Evolutionary conservation across 179 eudicot genomes (phyloP).

Genomic region (Vitellaria paradoxa): DNA sequence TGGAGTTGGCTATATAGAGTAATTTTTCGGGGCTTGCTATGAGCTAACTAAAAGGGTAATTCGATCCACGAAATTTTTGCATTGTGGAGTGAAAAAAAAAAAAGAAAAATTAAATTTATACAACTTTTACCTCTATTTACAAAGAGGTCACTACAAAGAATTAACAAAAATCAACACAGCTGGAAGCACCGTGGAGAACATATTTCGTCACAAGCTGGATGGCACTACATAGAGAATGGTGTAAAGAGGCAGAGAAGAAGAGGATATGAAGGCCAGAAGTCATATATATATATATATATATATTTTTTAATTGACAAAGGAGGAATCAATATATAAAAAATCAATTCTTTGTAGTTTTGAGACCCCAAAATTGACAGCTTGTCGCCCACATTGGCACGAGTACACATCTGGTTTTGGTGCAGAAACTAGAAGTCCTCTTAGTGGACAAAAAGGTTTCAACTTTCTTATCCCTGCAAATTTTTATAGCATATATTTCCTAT

Average conservation of each 20-base stretch:
- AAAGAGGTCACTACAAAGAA: background rate
- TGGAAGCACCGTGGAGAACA: background rate
- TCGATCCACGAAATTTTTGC: too few relatives aligned
- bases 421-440: too few relatives aligned
- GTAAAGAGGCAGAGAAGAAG: background rate
- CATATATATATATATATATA: background rate
- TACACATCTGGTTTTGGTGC: too few relatives aligned
- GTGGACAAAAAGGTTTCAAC: too few relatives aligned
- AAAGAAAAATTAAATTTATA: too few relatives aligned
- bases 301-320: conserved; percentile 2
- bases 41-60: too few relatives aligned
- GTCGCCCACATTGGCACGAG: background rate
- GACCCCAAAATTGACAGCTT: background rate
- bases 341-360: conserved; percentile 9
- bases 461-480: too few relatives aligned
- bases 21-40: too few relatives aligned
- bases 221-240: background rate
- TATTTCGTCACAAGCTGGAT: background rate
- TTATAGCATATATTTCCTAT: too few relatives aligned
- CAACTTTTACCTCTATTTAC: too few relatives aligned
- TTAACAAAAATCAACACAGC: background rate
- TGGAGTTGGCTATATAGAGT: background rate
- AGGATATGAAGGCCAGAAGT: background rate
- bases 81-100: too few relatives aligned
- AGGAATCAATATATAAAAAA: background rate